Percentiles rank a stretch among this genome's conserved stretches.
These are phyloP conservation scores for Perilla frutescens DNA, from an alignment of 257 asterid genomes.

Conservation along the genomic window DNA sequence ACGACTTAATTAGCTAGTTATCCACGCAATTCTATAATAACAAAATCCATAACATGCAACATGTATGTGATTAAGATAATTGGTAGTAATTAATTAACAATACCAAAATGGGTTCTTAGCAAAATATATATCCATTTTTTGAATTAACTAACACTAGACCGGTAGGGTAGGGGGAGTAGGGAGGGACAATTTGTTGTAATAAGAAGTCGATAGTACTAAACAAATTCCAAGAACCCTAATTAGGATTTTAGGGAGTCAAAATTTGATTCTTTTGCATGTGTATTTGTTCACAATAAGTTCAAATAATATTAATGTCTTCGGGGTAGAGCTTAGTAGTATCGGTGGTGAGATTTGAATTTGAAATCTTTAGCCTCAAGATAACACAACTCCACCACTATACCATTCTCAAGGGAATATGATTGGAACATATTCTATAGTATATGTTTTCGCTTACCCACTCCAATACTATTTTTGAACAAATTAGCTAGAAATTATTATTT, in stretches of 20 bases:
- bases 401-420: no score
- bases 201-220: constrained; percentile 2
- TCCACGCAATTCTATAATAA: no score
- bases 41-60: not conserved
- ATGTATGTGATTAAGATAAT: not conserved
- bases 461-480: not conserved
- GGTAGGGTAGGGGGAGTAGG: not conserved
- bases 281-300: not conserved
- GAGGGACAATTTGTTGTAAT: constrained; percentile 33
- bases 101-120: not conserved
- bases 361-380: no score
- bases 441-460: not conserved
- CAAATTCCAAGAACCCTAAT: constrained; percentile 35
- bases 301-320: no score
- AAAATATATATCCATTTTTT: not conserved
- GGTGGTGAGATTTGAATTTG: no score
- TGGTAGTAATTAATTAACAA: not conserved
- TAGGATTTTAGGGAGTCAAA: constrained; percentile 34
- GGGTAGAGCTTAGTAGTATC: no score
- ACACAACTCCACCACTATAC: no score
- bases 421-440: not conserved
- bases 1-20: no score
- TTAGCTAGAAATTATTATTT: not conserved
- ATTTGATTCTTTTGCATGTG: constrained; percentile 42
- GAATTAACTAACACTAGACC: no score